phyloP scores from a whole-genome alignment of 2,329 filamentous ascomycete genomes.

The Penicillium sp. region DNA sequence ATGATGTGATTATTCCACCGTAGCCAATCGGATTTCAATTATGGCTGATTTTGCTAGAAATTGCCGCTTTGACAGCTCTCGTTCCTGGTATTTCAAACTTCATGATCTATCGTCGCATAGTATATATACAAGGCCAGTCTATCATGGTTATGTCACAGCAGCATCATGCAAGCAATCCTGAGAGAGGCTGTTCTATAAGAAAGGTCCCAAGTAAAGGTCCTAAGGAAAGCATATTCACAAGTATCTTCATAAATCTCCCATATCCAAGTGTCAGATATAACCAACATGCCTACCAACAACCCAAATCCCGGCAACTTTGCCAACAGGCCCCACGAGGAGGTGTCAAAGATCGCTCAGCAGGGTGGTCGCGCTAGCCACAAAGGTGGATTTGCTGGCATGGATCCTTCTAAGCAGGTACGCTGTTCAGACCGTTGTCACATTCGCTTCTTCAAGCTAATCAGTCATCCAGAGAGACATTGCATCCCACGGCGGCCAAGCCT shows the following conservation, averaged over 20 bases:
- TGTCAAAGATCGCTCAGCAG: conserved; percentile 39
- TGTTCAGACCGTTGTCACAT: background rate
- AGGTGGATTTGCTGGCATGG: conserved; percentile 29
- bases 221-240: too few relatives aligned
- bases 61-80: too few relatives aligned
- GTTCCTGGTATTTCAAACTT: too few relatives aligned
- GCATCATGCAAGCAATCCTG: too few relatives aligned
- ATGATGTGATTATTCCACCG: too few relatives aligned
- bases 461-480: conserved; percentile 49
- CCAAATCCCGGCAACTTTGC: conserved; percentile 40
- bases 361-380: conserved; percentile 31
- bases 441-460: background rate
- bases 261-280: background rate
- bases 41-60: too few relatives aligned
- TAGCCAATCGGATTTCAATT: too few relatives aligned
- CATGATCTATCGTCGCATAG: too few relatives aligned
- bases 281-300: conserved; percentile 17
- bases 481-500: conserved; percentile 52
- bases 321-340: conserved; percentile 45
- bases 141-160: too few relatives aligned
- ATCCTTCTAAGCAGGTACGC: conserved; percentile 29
- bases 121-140: too few relatives aligned
- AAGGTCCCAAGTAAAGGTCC: too few relatives aligned
- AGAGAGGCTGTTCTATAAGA: too few relatives aligned
- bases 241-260: background rate